Evolutionary conservation across 805 yeast genomes (phyloP).

Genomic region (Wickerhamomyces ciferrii): DNA sequence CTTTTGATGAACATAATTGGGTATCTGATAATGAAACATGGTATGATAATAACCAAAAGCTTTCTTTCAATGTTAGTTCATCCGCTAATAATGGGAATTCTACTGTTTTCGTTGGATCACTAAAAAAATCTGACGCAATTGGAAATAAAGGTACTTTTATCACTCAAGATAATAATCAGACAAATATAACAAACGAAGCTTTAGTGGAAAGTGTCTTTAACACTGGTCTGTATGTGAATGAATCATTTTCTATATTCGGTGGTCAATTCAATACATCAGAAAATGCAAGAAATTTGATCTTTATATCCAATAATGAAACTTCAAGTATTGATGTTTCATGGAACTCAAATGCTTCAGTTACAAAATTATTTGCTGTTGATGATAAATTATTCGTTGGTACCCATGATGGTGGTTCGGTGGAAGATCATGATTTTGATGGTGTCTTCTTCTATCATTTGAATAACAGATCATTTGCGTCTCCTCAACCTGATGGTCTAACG

Average conservation of each 20-base stretch:
- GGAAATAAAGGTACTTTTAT: slow-evolving; percentile 14
- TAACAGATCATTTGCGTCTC: slow-evolving; percentile 17
- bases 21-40: slow-evolving; percentile 31
- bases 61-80: slow-evolving; percentile 28
- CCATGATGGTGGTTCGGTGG: slow-evolving; percentile 27
- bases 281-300: slow-evolving; percentile 15
- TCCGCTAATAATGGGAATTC: slow-evolving; percentile 10
- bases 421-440: slow-evolving; percentile 30
- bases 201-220: slow-evolving; percentile 19
- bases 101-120: slow-evolving; percentile 20
- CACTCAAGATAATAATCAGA: slow-evolving; percentile 4
- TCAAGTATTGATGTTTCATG: slow-evolving; percentile 23
- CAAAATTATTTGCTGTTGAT: slow-evolving; percentile 11
- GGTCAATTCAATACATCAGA: slow-evolving; percentile 42
- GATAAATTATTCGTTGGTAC: slow-evolving; percentile 39
- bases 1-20: slow-evolving; percentile 38
- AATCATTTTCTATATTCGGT: slow-evolving; percentile 48
- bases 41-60: slow-evolving; percentile 22
- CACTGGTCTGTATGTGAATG: slow-evolving; percentile 39
- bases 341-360: slow-evolving; percentile 13
- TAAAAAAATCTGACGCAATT: slow-evolving; percentile 13
- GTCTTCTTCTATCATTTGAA: slow-evolving; percentile 48
- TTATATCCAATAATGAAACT: slow-evolving; percentile 21
- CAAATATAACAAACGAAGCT: slow-evolving; percentile 15
- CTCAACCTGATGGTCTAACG: slow-evolving; percentile 9